These are phyloP conservation scores for Claviceps cyperi DNA, from an alignment of 2,329 filamentous ascomycete species.

Conservation along the genomic window DNA sequence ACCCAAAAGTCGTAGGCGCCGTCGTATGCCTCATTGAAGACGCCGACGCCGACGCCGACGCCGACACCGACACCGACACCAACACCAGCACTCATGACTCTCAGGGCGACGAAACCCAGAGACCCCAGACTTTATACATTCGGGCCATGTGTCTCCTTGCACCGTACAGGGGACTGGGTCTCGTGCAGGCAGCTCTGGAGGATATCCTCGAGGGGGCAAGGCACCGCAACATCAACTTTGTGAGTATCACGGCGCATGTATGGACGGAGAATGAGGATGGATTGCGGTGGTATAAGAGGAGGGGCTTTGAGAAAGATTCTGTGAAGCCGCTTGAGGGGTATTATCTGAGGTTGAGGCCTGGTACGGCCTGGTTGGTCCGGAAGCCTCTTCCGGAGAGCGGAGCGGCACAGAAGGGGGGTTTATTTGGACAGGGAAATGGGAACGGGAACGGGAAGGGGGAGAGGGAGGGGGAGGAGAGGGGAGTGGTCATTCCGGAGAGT, in stretches of 20 bases:
- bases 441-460: background rate
- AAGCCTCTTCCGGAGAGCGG: slow-evolving; percentile 17
- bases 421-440: background rate
- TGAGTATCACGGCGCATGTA: slow-evolving; percentile 46
- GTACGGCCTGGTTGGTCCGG: slow-evolving; percentile 45
- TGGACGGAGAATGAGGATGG: slow-evolving; percentile 54
- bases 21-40: slow-evolving; percentile 47
- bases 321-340: slow-evolving; percentile 36
- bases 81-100: background rate
- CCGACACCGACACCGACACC: slow-evolving; percentile 1
- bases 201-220: slow-evolving; percentile 27
- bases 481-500: slow-evolving; percentile 10
- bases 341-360: slow-evolving; percentile 46
- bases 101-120: slow-evolving; percentile 9
- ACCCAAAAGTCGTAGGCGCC: slow-evolving; percentile 42
- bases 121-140: slow-evolving; percentile 41
- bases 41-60: background rate
- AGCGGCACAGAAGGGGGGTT: background rate
- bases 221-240: slow-evolving; percentile 25
- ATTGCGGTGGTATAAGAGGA: slow-evolving; percentile 44
- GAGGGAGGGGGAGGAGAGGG: background rate
- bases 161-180: slow-evolving; percentile 45
- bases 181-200: slow-evolving; percentile 42
- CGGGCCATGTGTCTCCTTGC: slow-evolving; percentile 49
- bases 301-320: slow-evolving; percentile 38